Evolutionary conservation across 1,284 basidiomycete species (phyloP), one percentile per base, ranked within the genome.

Genomic region (Albatrellus sp.): DNA sequence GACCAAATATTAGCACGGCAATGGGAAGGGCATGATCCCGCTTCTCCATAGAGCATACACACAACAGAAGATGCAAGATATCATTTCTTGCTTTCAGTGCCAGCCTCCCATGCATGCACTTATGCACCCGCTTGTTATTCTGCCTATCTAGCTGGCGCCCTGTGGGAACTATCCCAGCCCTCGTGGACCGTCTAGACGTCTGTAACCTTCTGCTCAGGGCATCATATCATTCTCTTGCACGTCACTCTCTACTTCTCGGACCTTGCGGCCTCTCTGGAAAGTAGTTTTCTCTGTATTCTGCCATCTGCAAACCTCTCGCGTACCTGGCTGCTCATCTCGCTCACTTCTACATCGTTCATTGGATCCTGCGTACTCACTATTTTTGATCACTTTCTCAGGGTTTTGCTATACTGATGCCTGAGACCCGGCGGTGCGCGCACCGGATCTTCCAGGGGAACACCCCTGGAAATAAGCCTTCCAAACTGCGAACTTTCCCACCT

Each of bases 351-450:
- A 13, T 76, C 79, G 2, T 96, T 97, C 68, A 60, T 97, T 44
- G 72, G 76, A 1, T 93, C 90, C 0, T 94, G 90, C 59, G 51
- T 73, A 10, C 67, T 92, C 44, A 90, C 93, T 47, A 74, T 97
- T 45, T 62, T 68, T 2, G 90, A 96, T 63, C 92, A 97, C 64
- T 96, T 96, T 57, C 61, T 88, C 44, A 94, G 90, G 88, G 96
- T 97, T 96, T 96, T 59, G 77, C 90, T 20, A 74, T 69, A 16
- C 52, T 80, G 36, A 79, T 84, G 1, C 67, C 73, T 46, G 69
- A 73, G 41, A 67, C 70, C 6, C 51, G 65, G 32, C 73, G 75
- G 42, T 66, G 72, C 24, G 38, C 59, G 34, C 52, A 60, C 40
- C 69, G 68, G 45, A 57, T 63, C 8, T 73, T 73, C 51, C 57